Conservation (phyloP, 106 monocot genomes). For the Platanthera zijinensis region DNA sequence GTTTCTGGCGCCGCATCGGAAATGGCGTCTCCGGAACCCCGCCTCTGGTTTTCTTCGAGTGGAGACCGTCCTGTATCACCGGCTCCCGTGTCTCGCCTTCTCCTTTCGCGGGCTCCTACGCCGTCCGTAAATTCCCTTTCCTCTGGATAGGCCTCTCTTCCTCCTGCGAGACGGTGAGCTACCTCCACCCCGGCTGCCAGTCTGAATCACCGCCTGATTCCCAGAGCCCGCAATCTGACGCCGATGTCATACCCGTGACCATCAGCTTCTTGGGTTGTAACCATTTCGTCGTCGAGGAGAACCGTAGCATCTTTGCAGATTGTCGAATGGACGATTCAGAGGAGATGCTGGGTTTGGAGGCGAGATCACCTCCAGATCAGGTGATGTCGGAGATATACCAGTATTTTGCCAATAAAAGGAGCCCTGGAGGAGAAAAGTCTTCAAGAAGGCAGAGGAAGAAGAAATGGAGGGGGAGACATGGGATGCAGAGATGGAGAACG, state of each 20-base stretch:
- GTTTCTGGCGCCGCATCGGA: conserved; percentile 79
- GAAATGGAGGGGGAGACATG: conserved; percentile 40
- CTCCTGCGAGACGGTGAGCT: conserved; percentile 29
- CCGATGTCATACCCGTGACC: conserved; percentile 42
- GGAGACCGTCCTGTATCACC: conserved; percentile 48
- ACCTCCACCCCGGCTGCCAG: conserved; percentile 12
- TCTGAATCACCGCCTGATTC: background rate
- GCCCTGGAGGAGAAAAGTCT: conserved; percentile 49
- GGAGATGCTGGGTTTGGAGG: conserved; percentile 16
- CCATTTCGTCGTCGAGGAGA: conserved; percentile 71
- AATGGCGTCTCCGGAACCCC: conserved; percentile 9
- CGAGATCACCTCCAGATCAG: conserved; percentile 56
- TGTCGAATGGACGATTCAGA: conserved; percentile 8
- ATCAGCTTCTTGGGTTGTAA: conserved; percentile 62
- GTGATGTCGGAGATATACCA: conserved; percentile 71
- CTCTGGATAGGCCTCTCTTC: conserved; percentile 55
- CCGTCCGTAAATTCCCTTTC: conserved; percentile 47
- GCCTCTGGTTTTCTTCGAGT: conserved; percentile 66
- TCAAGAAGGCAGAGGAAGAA: conserved; percentile 63
- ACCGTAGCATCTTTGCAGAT: conserved; percentile 10
- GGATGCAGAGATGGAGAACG: conserved; percentile 34
- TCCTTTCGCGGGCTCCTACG: conserved; percentile 21
- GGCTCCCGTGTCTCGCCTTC: conserved; percentile 49
- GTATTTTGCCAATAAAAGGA: conserved; percentile 83
- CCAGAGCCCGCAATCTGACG: conserved; percentile 1